Conservation (phyloP, 2,329 filamentous ascomycete species). For the Xylariaceae sp. region DNA sequence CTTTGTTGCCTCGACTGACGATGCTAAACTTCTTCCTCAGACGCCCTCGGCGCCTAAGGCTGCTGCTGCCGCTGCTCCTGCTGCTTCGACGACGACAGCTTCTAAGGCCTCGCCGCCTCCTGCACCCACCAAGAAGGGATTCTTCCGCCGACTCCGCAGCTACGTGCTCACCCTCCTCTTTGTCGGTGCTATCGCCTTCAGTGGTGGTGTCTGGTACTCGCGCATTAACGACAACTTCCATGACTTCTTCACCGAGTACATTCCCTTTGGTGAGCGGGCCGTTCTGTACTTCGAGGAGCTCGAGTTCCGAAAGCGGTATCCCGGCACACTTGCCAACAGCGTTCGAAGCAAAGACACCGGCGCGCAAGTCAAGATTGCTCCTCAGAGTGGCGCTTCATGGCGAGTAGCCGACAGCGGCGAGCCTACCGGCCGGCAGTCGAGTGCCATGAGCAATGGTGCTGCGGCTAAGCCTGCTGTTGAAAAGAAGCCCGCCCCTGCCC, state of each 20-base stretch:
- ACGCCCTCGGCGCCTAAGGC: slow-evolving; percentile 33
- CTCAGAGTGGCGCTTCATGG: slow-evolving; percentile 79
- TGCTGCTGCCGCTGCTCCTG: neutral
- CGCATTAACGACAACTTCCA: slow-evolving; percentile 96
- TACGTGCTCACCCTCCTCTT: slow-evolving; percentile 72
- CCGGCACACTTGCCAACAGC: slow-evolving; percentile 40
- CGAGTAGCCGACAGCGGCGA: slow-evolving; percentile 31
- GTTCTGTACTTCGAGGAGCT: slow-evolving; percentile 94
- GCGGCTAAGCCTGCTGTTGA: slow-evolving; percentile 26
- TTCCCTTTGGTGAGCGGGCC: slow-evolving; percentile 89
- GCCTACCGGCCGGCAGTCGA: slow-evolving; percentile 27
- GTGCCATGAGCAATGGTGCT: slow-evolving; percentile 25
- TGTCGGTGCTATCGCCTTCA: slow-evolving; percentile 73
- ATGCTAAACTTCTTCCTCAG: slow-evolving; percentile 23
- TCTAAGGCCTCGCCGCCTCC: slow-evolving; percentile 31
- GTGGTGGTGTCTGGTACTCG: slow-evolving; percentile 86
- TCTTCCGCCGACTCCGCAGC: slow-evolving; percentile 67
- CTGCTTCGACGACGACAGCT: slow-evolving; percentile 18
- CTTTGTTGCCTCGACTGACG: slow-evolving; percentile 32
- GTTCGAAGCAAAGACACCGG: slow-evolving; percentile 55
- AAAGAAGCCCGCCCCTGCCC: slow-evolving; percentile 14
- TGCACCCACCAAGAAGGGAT: slow-evolving; percentile 52
- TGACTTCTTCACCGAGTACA: slow-evolving; percentile 96
- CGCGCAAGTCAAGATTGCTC: slow-evolving; percentile 73
- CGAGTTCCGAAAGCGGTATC: slow-evolving; percentile 85